Conservation (phyloP, 75 land plant genomes). For the Cunninghamia lanceolata region DNA sequence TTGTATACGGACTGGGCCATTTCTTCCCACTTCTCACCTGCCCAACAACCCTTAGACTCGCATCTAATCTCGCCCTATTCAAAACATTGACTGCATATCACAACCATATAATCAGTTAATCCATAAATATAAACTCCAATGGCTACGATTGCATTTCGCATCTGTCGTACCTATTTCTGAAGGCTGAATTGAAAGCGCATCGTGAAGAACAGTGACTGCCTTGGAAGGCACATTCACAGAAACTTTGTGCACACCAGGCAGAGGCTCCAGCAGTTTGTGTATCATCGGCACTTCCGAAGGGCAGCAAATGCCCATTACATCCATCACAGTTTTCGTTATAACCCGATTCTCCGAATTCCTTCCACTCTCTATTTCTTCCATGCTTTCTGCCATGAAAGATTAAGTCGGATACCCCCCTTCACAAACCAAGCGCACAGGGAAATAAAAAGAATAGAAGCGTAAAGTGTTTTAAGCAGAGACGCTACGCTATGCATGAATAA, state of each 20-base stretch:
- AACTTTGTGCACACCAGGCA: constrained; percentile 43
- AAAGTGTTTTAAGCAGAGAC: too few relatives aligned
- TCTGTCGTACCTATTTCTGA: constrained; percentile 6
- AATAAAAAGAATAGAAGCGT: too few relatives aligned
- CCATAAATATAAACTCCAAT: background rate
- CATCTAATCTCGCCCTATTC: constrained; percentile 82
- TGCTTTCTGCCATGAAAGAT: background rate
- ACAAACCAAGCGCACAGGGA: too few relatives aligned
- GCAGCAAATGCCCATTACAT: constrained; percentile 53
- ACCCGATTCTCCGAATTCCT: background rate
- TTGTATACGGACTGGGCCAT: constrained; percentile 82
- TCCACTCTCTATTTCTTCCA: background rate
- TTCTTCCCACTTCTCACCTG: constrained; percentile 27
- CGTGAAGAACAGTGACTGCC: constrained; percentile 40
- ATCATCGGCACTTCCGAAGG: constrained; percentile 40
- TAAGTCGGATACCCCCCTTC: too few relatives aligned
- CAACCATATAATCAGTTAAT: background rate
- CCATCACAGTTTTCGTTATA: background rate
- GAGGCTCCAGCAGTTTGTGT: constrained; percentile 32
- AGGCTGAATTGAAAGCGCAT: constrained; percentile 14
- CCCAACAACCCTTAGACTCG: constrained; percentile 59
- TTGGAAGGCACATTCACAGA: constrained; percentile 38
- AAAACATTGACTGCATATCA: constrained; percentile 58
- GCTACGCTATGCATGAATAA: too few relatives aligned
- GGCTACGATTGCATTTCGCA: background rate